Conservation (phyloP, 164 flowering plant species). For the Taxillus chinensis region DNA sequence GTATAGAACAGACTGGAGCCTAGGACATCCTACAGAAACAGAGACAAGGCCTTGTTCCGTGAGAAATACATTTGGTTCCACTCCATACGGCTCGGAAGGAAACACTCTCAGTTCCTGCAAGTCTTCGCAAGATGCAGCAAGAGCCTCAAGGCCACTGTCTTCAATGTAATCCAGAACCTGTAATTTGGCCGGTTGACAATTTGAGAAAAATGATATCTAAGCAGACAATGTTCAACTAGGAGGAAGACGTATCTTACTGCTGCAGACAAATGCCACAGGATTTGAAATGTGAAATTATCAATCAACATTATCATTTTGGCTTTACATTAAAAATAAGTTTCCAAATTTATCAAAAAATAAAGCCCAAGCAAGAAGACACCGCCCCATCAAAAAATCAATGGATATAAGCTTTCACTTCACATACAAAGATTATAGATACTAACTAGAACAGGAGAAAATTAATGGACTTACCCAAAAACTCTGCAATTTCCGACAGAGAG, state of each 20-base stretch:
- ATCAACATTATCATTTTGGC: too few relatives aligned
- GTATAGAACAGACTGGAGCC: constrained; percentile 75
- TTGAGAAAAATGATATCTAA: too few relatives aligned
- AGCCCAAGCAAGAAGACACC: too few relatives aligned
- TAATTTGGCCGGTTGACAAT: background rate
- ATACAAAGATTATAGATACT: too few relatives aligned
- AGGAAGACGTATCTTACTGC: too few relatives aligned
- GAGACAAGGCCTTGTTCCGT: constrained; percentile 76
- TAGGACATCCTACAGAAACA: constrained; percentile 71
- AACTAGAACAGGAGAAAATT: background rate
- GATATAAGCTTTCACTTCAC: too few relatives aligned
- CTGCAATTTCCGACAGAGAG: constrained; percentile 60
- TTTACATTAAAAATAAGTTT: too few relatives aligned
- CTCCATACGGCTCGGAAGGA: constrained; percentile 64
- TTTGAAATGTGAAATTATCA: too few relatives aligned
- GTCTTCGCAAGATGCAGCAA: constrained; percentile 60
- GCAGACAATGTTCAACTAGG: too few relatives aligned
- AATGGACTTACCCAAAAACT: constrained; percentile 51
- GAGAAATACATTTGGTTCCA: constrained; percentile 41
- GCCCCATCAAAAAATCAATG: too few relatives aligned
- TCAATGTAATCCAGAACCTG: constrained; percentile 82
- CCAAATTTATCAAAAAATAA: too few relatives aligned
- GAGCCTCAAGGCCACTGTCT: constrained; percentile 60
- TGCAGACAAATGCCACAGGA: too few relatives aligned
- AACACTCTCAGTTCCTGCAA: constrained; percentile 69